These are phyloP conservation scores for Trichoderma asperellum DNA, from an alignment of 2,329 filamentous ascomycete genomes.

Conservation along the genomic window DNA sequence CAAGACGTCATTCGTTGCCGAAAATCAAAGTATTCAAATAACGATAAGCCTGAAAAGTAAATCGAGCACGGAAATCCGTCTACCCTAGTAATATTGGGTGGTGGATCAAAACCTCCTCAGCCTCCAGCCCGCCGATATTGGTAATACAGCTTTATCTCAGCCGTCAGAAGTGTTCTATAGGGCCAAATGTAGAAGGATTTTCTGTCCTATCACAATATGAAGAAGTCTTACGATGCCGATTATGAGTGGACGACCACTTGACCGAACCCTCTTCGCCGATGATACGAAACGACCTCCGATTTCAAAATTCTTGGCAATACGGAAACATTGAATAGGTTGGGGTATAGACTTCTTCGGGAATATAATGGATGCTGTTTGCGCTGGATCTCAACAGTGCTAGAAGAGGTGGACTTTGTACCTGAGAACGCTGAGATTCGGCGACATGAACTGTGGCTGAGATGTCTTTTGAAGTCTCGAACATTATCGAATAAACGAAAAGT, in stretches of 20 bases:
- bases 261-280: not conserved
- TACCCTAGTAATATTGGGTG: not conserved
- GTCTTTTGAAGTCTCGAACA: not conserved
- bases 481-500: not conserved
- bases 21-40: slow-evolving; percentile 14
- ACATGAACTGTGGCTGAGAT: not conserved
- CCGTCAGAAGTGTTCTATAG: not conserved
- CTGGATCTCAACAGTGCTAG: not conserved
- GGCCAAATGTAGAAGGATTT: not conserved
- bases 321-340: not conserved
- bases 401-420: not conserved
- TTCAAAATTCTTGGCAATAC: not conserved
- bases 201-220: not conserved
- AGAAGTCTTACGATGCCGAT: not conserved
- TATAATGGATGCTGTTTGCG: not conserved
- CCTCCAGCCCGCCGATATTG: not conserved
- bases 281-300: not conserved
- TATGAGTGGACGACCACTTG: not conserved
- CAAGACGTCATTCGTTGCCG: not conserved
- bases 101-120: not conserved
- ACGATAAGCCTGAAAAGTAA: not conserved
- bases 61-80: not conserved
- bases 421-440: no score
- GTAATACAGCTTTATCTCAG: not conserved
- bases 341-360: not conserved